Evolutionary conservation across 495 filamentous ascomycete genomes (phyloP).

Genomic region (Podospora pseudoanserina): DNA sequence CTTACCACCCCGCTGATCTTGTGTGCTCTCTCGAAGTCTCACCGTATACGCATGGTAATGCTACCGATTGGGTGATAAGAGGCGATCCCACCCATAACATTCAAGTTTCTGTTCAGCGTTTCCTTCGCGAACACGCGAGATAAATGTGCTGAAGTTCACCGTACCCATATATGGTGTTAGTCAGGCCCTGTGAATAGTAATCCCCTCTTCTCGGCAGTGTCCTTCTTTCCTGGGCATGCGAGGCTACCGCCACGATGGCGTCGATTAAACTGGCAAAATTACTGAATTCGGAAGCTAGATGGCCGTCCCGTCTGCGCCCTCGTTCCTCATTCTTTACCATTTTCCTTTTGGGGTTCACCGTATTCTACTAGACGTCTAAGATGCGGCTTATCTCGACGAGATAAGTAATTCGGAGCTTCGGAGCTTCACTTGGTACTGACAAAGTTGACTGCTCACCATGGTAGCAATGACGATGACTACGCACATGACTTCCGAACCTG

Average conservation of each 20-base stretch:
- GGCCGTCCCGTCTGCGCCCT: background rate
- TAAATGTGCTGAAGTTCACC: background rate
- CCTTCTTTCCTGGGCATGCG: background rate
- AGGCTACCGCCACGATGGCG: background rate
- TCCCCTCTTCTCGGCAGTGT: background rate
- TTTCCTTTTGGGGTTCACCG: background rate
- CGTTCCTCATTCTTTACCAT: background rate
- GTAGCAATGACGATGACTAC: background rate
- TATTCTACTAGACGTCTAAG: background rate
- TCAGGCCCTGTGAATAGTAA: background rate
- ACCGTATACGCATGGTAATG: background rate
- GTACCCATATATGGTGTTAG: background rate
- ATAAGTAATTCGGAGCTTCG: background rate
- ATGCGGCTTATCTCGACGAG: background rate
- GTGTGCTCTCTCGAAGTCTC: background rate
- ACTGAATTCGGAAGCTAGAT: background rate
- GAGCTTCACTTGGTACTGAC: background rate
- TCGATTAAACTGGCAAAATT: background rate
- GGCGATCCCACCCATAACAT: background rate
- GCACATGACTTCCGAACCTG: background rate
- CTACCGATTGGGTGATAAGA: background rate
- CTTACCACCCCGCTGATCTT: background rate
- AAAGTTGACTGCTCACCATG: background rate
- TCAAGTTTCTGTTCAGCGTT: background rate
- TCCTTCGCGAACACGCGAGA: background rate